phyloP scores from a whole-genome alignment of 73 alveolate genomes.

The Tetrahymena borealis region DNA sequence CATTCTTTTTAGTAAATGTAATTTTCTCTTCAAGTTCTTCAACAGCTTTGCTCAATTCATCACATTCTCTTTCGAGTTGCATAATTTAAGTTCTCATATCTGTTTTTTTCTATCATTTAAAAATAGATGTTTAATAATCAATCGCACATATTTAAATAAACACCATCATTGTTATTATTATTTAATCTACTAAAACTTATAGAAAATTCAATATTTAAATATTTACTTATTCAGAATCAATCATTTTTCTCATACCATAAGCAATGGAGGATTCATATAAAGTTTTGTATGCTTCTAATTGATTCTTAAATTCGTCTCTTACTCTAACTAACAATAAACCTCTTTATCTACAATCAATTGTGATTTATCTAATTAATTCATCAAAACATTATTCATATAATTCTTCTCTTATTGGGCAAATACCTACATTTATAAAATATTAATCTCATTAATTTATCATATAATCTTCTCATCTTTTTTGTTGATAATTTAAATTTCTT shows the following conservation, averaged over 20 bases:
- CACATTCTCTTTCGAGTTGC: constrained; percentile 39
- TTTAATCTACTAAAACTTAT: background rate
- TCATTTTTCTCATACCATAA: constrained; percentile 93
- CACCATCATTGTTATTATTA: background rate
- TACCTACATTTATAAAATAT: constrained; percentile 13
- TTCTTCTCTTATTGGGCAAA: constrained; percentile 80
- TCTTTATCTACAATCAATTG: constrained; percentile 50
- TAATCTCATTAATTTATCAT: background rate
- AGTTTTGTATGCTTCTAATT: constrained; percentile 80
- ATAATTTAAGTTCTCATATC: constrained; percentile 33
- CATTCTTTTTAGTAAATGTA: constrained; percentile 18
- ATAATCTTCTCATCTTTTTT: background rate
- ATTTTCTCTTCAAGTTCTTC: constrained; percentile 36
- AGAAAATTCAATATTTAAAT: background rate
- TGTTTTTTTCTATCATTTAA: constrained; percentile 21
- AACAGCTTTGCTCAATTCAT: constrained; percentile 23
- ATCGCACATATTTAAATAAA: too few relatives aligned
- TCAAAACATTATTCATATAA: constrained; percentile 66
- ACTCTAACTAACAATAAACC: constrained; percentile 47
- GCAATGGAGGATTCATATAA: constrained; percentile 97
- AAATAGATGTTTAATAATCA: too few relatives aligned
- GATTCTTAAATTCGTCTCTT: constrained; percentile 23
- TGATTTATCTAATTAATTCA: constrained; percentile 61
- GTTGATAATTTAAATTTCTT: background rate
- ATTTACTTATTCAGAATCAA: constrained; percentile 29